Evolutionary conservation across 345 rosid genomes (phyloP).

Genomic region (Populus davidiana): DNA sequence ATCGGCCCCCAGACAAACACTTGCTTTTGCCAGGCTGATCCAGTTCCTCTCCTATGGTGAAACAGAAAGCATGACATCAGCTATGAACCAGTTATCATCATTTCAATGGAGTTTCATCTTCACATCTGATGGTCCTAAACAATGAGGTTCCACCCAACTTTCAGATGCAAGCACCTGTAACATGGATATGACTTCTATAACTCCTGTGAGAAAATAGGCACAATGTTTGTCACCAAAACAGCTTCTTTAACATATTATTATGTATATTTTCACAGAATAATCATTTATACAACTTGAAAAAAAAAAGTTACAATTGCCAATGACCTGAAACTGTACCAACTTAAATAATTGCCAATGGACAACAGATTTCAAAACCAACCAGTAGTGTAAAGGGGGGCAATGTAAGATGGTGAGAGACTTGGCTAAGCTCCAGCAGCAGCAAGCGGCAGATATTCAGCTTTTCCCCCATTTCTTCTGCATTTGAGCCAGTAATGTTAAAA

Average conservation of each 20-base stretch:
- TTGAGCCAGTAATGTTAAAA: conserved; percentile 13
- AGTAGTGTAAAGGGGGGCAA: background rate
- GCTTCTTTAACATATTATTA: background rate
- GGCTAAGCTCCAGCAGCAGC: background rate
- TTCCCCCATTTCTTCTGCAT: conserved; percentile 12
- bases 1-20: background rate
- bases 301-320: conserved; percentile 11
- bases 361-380: conserved; percentile 14
- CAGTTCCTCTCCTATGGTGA: background rate
- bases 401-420: background rate
- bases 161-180: background rate
- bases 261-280: conserved; percentile 5
- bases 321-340: conserved; percentile 9
- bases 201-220: background rate
- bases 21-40: background rate
- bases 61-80: background rate
- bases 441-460: conserved; percentile 13
- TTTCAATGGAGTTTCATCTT: background rate
- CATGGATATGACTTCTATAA: background rate
- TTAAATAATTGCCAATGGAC: conserved; percentile 22
- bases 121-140: background rate
- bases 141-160: background rate
- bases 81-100: background rate
- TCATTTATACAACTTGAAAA: conserved; percentile 20
- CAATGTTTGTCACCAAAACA: background rate